Evolutionary conservation across 2,329 filamentous ascomycete genomes (phyloP), one percentile per base, ranked within the genome.

Genomic region (Trichophyton rubrum): DNA sequence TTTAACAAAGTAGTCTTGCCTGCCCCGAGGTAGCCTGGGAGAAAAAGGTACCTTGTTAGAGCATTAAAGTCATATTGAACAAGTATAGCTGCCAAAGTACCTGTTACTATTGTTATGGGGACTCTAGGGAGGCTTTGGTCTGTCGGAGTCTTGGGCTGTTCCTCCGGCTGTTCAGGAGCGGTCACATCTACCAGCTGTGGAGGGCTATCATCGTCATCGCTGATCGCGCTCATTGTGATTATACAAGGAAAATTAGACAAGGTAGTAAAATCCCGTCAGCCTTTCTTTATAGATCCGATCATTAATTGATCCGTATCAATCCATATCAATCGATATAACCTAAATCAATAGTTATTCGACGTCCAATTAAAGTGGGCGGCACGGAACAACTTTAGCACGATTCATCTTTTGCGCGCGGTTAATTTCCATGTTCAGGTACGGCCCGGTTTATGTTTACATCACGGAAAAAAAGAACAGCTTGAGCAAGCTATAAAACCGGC

Each of bases 1-100:
- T 99, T 97, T 62, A 99, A 79, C 33, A 97, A 75, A 0, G 92
- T 97, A 0, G 92, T 97, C 75, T 99, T 99, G 17, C 93, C 93
- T 7, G 93, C 90, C 17, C 93, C 93, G 3, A 99, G 82, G 70
- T 99, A 99, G 2, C 93, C 90, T 93, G 64, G 13, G 24, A n/a
- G 11, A 22, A 51, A 51, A 2, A 27, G 11, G 27, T 40, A 3
- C 3, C 35, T 35, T n/a, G 55, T 57, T 22, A 41, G 55, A 57
- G n/a, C 4, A 11, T 56, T 11, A n/a, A 11, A 43, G 22, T 3
- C 11, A 22, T 56, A 24, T 20, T 11, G 17, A 59, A 22, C 17
- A 3, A 58, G 11, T 27, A 3, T 6, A 35, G 27, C 5, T 1
- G 17, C 17, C 17, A 35, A 35, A 40, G 40, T 74, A 78, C 77